Evolutionary conservation across 176 grass and related monocot genomes (phyloP).

Genomic region (Metroxylon sagu): DNA sequence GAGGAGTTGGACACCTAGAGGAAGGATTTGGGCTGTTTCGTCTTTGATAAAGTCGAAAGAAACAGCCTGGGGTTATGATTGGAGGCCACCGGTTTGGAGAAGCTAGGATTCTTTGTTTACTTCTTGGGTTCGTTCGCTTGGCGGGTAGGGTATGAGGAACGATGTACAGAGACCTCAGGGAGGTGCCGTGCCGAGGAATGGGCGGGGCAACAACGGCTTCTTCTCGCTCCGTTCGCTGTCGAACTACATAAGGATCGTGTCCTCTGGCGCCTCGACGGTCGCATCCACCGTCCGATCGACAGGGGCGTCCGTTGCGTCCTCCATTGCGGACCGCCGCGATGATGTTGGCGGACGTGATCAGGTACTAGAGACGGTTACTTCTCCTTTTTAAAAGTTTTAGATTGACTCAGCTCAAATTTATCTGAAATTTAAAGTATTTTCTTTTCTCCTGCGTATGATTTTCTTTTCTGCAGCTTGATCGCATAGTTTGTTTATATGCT

Average conservation of each 20-base stretch:
- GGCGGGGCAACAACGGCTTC: constrained; percentile 27
- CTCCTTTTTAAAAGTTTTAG: background rate
- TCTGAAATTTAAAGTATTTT: no score
- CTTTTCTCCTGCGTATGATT: no score
- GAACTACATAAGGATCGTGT: constrained; percentile 74
- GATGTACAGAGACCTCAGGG: constrained; percentile 41
- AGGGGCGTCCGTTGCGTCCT: constrained; percentile 53
- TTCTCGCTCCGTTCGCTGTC: constrained; percentile 64
- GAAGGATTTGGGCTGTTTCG: constrained; percentile 22
- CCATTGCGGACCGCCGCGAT: constrained; percentile 52
- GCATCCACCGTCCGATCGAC: constrained; percentile 63
- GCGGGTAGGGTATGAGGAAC: constrained; percentile 49
- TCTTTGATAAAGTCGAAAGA: constrained; percentile 5
- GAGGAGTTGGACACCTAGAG: constrained; percentile 1
- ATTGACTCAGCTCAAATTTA: no score
- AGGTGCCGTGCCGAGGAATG: constrained; percentile 2
- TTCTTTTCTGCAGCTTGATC: no score
- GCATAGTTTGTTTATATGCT: no score
- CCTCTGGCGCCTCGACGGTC: constrained; percentile 77
- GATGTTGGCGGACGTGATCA: constrained; percentile 54
- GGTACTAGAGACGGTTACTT: constrained; percentile 20
- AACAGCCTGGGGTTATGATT: constrained; percentile 14
- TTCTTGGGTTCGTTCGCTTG: background rate
- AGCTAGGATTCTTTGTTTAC: background rate
- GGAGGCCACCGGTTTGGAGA: background rate